Conservation (phyloP, 768 basidiomycete genomes). For the Kwoniella europaea region DNA sequence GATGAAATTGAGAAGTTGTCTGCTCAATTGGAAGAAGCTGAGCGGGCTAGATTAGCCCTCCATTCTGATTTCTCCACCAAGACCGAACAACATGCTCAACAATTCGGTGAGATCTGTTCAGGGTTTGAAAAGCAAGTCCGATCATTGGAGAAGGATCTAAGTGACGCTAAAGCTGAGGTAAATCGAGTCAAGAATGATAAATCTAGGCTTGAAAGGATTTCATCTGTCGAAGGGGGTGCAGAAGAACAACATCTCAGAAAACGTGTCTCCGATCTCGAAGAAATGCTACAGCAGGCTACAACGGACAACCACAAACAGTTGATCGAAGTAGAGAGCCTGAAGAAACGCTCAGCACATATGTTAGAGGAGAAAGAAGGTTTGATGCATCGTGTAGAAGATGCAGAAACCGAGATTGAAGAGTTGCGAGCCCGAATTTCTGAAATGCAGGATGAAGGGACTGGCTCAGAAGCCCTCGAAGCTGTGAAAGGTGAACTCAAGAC, state of each 20-base stretch:
- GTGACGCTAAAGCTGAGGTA: constrained; percentile 21
- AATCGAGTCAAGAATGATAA: constrained; percentile 41
- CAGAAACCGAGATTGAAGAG: constrained; percentile 21
- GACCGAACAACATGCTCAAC: constrained; percentile 46
- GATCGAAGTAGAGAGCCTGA: constrained; percentile 24
- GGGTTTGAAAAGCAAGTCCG: constrained; percentile 51
- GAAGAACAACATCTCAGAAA: constrained; percentile 33
- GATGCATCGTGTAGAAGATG: constrained; percentile 17
- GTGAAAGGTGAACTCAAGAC: constrained; percentile 20
- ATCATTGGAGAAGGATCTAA: constrained; percentile 36
- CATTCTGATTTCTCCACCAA: constrained; percentile 45
- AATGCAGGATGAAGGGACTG: not conserved
- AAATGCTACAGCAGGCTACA: constrained; percentile 18
- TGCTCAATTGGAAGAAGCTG: constrained; percentile 38
- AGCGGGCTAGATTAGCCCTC: constrained; percentile 22
- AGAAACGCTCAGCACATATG: constrained; percentile 11
- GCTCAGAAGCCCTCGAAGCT: not conserved
- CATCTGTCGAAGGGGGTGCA: constrained; percentile 15
- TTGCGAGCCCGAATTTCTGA: constrained; percentile 14
- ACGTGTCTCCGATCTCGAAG: constrained; percentile 34
- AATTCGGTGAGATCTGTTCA: constrained; percentile 49
- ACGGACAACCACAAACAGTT: constrained; percentile 4
- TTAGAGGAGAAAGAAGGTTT: constrained; percentile 18
- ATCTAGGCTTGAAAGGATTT: constrained; percentile 30
- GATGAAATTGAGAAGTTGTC: constrained; percentile 27